A percentile compares a stretch with the other conserved stretches of the same genome.
Conservation (phyloP, 305 asterid species). For the Fraxinus greggii region DNA sequence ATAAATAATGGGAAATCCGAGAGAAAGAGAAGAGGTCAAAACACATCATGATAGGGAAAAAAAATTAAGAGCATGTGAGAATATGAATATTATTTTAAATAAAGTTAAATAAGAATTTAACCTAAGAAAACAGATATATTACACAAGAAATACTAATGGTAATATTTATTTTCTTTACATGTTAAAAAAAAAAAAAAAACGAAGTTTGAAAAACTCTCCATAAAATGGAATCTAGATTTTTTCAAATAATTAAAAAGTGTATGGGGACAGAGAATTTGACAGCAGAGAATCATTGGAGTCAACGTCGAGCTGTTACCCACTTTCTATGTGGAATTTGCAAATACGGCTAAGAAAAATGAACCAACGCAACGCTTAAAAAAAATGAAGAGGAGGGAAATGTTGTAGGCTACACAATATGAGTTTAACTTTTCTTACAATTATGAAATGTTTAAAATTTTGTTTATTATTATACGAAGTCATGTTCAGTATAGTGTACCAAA, state of each 20-base stretch:
- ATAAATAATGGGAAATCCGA: background rate
- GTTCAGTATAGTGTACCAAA: too few relatives aligned
- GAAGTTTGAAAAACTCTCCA: background rate
- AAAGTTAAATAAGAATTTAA: background rate
- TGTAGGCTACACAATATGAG: background rate
- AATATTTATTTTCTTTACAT: background rate
- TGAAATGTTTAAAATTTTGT: background rate
- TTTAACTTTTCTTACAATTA: background rate
- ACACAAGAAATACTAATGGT: background rate
- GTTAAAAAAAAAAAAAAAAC: background rate
- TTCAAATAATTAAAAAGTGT: background rate
- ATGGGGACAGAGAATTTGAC: background rate
- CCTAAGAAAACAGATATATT: background rate
- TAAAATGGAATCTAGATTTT: background rate
- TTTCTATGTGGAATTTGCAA: background rate
- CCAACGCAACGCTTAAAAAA: background rate
- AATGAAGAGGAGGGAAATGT: too few relatives aligned
- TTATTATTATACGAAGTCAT: background rate
- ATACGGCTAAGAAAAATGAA: background rate
- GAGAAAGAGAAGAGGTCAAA: background rate
- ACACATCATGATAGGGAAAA: background rate
- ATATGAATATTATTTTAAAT: background rate
- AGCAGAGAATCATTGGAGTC: background rate
- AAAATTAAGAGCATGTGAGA: background rate
- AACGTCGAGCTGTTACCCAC: background rate